Conservation (phyloP, 495 filamentous ascomycete species). For the Daldinia grandis region DNA sequence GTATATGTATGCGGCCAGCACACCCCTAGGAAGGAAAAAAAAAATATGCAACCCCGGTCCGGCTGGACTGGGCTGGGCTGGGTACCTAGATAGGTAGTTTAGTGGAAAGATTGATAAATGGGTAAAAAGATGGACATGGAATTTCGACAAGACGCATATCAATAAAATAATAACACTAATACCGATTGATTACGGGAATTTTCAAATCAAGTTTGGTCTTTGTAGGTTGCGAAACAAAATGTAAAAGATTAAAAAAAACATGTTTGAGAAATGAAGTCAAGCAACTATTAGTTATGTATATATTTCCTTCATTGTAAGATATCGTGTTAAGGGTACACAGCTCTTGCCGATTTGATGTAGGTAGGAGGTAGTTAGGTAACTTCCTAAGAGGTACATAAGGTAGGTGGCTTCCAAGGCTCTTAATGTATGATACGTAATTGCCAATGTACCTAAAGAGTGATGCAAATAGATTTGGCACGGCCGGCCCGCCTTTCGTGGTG, state of each 20-base stretch:
- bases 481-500: conserved; percentile 32
- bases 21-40: conserved; percentile 18
- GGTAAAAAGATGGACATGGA: conserved; percentile 21
- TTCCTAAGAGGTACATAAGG: background rate
- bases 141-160: conserved; percentile 30
- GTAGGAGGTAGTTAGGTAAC: background rate
- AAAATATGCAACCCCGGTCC: conserved; percentile 25
- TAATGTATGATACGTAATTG: conserved; percentile 3
- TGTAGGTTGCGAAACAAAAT: background rate
- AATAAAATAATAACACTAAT: background rate
- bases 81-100: conserved; percentile 2
- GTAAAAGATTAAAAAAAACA: conserved; percentile 1
- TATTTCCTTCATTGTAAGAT: background rate
- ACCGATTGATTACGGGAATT: background rate
- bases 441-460: conserved; percentile 1
- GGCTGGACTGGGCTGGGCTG: background rate
- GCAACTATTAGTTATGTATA: background rate
- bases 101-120: conserved; percentile 28
- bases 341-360: background rate
- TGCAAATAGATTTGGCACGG: conserved; percentile 18
- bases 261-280: conserved; percentile 12
- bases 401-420: conserved; percentile 15
- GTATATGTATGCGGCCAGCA: conserved; percentile 34
- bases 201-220: background rate
- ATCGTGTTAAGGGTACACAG: background rate